Percentiles rank a stretch among this genome's conserved stretches.
These are phyloP conservation scores for Uromyces viciae-fabae DNA, from an alignment of 1,284 basidiomycete species.

Conservation along the genomic window DNA sequence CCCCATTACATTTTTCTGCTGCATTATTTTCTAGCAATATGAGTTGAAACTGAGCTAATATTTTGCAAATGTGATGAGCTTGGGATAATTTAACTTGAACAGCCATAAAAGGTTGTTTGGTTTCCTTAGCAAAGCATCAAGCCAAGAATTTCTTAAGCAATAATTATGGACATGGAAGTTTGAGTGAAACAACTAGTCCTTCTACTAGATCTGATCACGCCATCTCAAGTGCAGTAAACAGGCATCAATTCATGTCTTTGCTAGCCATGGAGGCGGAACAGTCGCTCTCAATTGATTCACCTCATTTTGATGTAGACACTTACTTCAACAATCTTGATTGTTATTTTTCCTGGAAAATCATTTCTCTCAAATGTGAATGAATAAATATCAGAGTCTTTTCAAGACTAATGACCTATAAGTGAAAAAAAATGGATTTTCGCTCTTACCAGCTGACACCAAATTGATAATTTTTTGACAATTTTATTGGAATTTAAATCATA, in stretches of 20 bases:
- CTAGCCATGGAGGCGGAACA: background rate
- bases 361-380: conserved; percentile 41
- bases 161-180: conserved; percentile 67
- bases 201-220: conserved; percentile 54
- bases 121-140: conserved; percentile 46
- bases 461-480: too few species aligned
- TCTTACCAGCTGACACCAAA: too few species aligned
- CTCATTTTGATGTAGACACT: conserved; percentile 71
- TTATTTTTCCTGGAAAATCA: conserved; percentile 14
- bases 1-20: too few species aligned
- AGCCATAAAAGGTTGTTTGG: too few species aligned
- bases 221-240: conserved; percentile 64
- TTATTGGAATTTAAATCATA: too few species aligned
- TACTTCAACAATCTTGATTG: conserved; percentile 81
- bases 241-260: conserved; percentile 68
- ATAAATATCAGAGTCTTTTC: conserved; percentile 61
- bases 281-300: conserved; percentile 60
- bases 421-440: too few species aligned
- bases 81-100: too few species aligned
- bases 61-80: too few species aligned
- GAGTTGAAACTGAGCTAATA: too few species aligned
- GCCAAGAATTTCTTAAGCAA: conserved; percentile 67
- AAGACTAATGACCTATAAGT: too few species aligned
- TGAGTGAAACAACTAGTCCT: conserved; percentile 66
- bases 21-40: too few species aligned